phyloP scores from a whole-genome alignment of 148 eudicot genomes.

The Agrostemma githago region DNA sequence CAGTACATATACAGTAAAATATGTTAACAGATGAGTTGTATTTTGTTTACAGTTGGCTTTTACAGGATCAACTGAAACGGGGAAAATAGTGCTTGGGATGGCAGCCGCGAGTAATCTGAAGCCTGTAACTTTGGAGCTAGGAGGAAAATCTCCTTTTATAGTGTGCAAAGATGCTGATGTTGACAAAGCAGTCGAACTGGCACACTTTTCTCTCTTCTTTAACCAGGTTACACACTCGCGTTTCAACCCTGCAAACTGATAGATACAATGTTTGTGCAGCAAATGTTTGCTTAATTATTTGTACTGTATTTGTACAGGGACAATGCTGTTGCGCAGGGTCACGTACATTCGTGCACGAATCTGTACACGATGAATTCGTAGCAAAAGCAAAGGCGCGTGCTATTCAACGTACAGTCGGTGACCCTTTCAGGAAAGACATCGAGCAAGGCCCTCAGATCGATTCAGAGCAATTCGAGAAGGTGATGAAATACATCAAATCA shows the following conservation, averaged over 20 bases:
- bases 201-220: conserved; percentile 66
- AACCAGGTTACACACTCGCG: conserved; percentile 42
- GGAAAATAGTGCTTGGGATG: conserved; percentile 44
- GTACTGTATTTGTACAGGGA: conserved; percentile 32
- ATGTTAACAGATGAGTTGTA: no score
- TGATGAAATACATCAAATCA: conserved; percentile 43
- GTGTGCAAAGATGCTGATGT: conserved; percentile 76
- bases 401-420: conserved; percentile 46
- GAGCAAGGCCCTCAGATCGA: conserved; percentile 85
- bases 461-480: conserved; percentile 52
- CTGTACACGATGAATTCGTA: conserved; percentile 54
- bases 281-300: background rate
- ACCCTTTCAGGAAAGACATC: conserved; percentile 51
- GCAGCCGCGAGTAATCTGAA: conserved; percentile 72
- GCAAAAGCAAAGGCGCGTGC: conserved; percentile 57
- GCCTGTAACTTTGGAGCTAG: conserved; percentile 70
- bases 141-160: conserved; percentile 81
- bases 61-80: conserved; percentile 65
- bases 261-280: background rate
- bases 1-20: no score
- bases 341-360: conserved; percentile 62
- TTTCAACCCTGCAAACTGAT: background rate
- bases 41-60: conserved; percentile 59
- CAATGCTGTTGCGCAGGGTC: conserved; percentile 69
- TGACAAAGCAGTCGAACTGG: conserved; percentile 71